These are phyloP conservation scores for Fusarium albidum DNA, from an alignment of 2,329 filamentous ascomycete species.

Conservation along the genomic window DNA sequence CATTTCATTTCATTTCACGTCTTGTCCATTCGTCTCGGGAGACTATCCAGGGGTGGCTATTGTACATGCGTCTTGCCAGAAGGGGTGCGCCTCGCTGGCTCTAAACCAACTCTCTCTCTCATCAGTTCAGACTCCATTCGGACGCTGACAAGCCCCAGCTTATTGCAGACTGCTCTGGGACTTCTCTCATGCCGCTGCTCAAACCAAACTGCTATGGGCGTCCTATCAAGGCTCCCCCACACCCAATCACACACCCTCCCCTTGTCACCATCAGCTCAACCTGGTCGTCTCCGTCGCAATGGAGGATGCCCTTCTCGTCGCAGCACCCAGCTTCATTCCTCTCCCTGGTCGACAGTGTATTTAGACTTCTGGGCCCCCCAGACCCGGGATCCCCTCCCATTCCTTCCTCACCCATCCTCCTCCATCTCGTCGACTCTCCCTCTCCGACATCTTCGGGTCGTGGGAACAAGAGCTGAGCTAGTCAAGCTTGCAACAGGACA, in stretches of 20 bases:
- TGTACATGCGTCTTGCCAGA: too few relatives aligned
- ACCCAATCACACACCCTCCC: slow-evolving; percentile 32
- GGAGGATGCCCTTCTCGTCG: slow-evolving; percentile 3
- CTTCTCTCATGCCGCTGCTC: slow-evolving; percentile 20
- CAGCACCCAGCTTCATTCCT: slow-evolving; percentile 9
- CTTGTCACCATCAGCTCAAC: slow-evolving; percentile 16
- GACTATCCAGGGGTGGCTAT: too few relatives aligned
- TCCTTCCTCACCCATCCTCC: slow-evolving; percentile 20
- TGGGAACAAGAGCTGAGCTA: slow-evolving; percentile 21
- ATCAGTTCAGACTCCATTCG: slow-evolving; percentile 1
- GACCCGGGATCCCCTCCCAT: slow-evolving; percentile 7
- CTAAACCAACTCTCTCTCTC: slow-evolving; percentile 1
- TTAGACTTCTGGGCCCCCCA: slow-evolving; percentile 31
- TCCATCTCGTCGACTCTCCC: too few relatives aligned
- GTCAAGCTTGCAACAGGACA: slow-evolving; percentile 12
- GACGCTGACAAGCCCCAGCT: too few relatives aligned
- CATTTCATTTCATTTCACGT: too few relatives aligned
- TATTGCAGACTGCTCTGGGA: background rate
- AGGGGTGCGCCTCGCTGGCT: slow-evolving; percentile 15
- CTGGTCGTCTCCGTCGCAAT: slow-evolving; percentile 3
- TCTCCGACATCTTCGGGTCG: slow-evolving; percentile 4
- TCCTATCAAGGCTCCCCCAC: slow-evolving; percentile 40
- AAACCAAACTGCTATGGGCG: slow-evolving; percentile 34
- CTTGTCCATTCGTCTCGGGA: too few relatives aligned
- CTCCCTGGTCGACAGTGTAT: slow-evolving; percentile 27